phyloP scores from a whole-genome alignment of 2,329 filamentous ascomycete species.

The Chaetomiaceae sp. region DNA sequence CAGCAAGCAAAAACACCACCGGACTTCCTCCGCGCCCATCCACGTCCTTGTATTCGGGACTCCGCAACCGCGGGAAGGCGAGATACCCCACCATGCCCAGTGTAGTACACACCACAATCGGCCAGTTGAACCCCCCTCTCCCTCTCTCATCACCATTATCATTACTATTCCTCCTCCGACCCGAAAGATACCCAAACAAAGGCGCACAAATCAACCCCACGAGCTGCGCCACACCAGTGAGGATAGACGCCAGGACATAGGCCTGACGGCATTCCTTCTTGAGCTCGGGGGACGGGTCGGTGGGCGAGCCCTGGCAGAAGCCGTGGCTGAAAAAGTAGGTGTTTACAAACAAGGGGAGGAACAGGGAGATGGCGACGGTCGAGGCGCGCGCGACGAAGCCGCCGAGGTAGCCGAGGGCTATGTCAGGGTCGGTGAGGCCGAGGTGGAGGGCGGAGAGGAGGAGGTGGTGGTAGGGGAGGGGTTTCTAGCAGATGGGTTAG shows the following conservation, averaged over 20 bases:
- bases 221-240: constrained; percentile 86
- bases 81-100: constrained; percentile 76
- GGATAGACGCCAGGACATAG: constrained; percentile 79
- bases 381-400: constrained; percentile 94
- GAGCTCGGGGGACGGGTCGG: constrained; percentile 65
- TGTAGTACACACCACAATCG: constrained; percentile 66
- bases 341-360: constrained; percentile 90
- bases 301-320: constrained; percentile 65
- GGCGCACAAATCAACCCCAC: constrained; percentile 81
- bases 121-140: constrained; percentile 61
- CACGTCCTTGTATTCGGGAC: constrained; percentile 65
- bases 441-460: constrained; percentile 61
- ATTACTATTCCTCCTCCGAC: constrained; percentile 35
- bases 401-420: constrained; percentile 83
- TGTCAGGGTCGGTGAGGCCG: constrained; percentile 70
- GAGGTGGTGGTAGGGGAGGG: constrained; percentile 56
- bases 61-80: constrained; percentile 69
- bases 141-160: not conserved
- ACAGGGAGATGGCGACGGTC: constrained; percentile 90
- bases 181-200: constrained; percentile 80
- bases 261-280: constrained; percentile 81
- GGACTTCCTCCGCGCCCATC: constrained; percentile 63
- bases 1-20: constrained; percentile 69
- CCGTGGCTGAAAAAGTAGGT: constrained; percentile 80
- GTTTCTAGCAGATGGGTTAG: constrained; percentile 26